Evolutionary conservation across 2,329 filamentous ascomycete species (phyloP), one percentile per base, ranked within the genome.

Genomic region (Verticillium dahliae): DNA sequence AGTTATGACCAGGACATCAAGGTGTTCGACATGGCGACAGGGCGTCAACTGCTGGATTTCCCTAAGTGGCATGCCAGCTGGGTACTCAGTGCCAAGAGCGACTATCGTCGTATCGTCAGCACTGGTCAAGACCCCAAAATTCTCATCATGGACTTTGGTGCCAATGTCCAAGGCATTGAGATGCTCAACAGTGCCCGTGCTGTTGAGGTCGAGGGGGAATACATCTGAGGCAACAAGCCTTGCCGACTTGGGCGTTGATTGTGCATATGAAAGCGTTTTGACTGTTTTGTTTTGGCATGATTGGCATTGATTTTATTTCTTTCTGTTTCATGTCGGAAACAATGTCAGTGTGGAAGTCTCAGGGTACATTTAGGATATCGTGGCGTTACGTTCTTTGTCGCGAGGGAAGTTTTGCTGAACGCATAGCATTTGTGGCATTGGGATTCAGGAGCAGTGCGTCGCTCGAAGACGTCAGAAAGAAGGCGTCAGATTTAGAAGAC

Each of bases 1-100:
- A 95, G 90, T 72, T 99, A 99, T 74, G 95, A 99, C 73, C 91
- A 91, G 69, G 93, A 94, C 69, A 93, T 99, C 72, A 96, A 96
- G 72, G 92, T 98, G 1, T 97, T 92, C 75, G 90, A 97, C 73
- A 90, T 95, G 76, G 86, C 88, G 66, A 89, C 88, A 2, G 94
- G 93, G 38, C 80, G 87, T 56, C 83, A 92, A 67, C 83, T 94
- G 63, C 85, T 96, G 65, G 88, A 92, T 68, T 94, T 97, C 69
- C 90, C 92, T n/a, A 88, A 90, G 67, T 98, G 93, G 92, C 96
- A 97, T 62, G 89, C 90, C 11, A 96, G 92, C 75, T 99, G 95
- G 95, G 96, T 99, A 70, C 79, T 99, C 62, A 93, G 91, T 66
- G 95, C 95, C 59, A 97, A 97, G 81, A 93, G 91, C 65, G 94